Conservation (phyloP, 345 rosid genomes). For the Melastoma malabathricum region DNA sequence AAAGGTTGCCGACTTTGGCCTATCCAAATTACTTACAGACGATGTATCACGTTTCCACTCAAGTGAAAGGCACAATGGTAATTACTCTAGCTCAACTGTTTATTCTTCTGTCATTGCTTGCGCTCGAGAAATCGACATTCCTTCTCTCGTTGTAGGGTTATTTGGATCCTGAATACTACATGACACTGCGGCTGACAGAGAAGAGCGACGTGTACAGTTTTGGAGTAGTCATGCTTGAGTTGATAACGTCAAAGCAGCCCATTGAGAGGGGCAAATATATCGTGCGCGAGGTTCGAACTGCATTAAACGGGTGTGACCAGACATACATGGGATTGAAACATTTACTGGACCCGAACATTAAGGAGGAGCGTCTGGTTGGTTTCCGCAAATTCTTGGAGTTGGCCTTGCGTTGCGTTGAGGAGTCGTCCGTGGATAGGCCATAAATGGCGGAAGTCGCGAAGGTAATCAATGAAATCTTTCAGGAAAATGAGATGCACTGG, state of each 20-base stretch:
- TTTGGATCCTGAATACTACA: conserved; percentile 93
- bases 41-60: conserved; percentile 89
- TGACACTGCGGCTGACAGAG: conserved; percentile 86
- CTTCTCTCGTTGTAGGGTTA: conserved; percentile 48
- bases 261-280: conserved; percentile 81
- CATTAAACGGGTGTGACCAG: conserved; percentile 43
- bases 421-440: conserved; percentile 71
- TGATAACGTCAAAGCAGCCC: conserved; percentile 69
- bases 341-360: conserved; percentile 50
- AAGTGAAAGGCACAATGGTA: conserved; percentile 97
- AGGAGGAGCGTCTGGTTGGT: conserved; percentile 29
- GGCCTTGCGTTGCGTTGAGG: conserved; percentile 74
- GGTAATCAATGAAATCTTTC: conserved; percentile 51
- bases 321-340: conserved; percentile 51
- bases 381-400: conserved; percentile 53
- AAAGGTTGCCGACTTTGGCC: conserved; percentile 92
- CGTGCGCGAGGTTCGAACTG: conserved; percentile 54
- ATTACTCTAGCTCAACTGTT: background rate
- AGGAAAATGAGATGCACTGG: conserved; percentile 48
- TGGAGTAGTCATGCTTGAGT: conserved; percentile 86
- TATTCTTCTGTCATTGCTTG: background rate
- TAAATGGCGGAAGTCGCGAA: conserved; percentile 80
- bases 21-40: conserved; percentile 85
- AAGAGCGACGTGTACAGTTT: conserved; percentile 94
- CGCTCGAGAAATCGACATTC: background rate